A percentile compares a stretch with the other conserved stretches of the same genome.
Conservation (phyloP, 139 green algal genomes). For the Klebsormidium nitens region DNA sequence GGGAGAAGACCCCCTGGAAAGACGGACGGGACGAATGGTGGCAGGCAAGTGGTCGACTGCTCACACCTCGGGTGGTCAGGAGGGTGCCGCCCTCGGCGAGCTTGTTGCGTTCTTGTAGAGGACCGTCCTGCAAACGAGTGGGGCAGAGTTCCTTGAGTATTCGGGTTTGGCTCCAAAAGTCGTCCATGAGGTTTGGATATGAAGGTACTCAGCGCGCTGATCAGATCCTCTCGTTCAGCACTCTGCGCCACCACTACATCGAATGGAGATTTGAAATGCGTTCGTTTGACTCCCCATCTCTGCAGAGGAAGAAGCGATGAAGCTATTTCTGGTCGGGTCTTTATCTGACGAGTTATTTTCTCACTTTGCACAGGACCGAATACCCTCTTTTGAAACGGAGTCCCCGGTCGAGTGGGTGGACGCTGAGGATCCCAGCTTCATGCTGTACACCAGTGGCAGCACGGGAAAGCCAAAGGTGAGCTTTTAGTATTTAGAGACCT, state of each 20-base stretch:
- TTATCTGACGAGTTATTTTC: not conserved
- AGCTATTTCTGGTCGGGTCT: not conserved
- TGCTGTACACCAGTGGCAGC: slow-evolving; percentile 90
- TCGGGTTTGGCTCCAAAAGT: too few relatives aligned
- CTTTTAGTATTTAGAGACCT: too few relatives aligned
- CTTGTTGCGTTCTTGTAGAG: not conserved
- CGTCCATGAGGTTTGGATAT: too few relatives aligned
- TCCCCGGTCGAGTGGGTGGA: slow-evolving; percentile 47
- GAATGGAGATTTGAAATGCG: not conserved
- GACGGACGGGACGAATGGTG: slow-evolving; percentile 70
- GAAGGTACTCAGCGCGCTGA: too few relatives aligned
- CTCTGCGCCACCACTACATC: too few relatives aligned
- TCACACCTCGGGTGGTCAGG: not conserved
- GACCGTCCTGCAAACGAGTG: not conserved
- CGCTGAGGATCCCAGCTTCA: slow-evolving; percentile 75
- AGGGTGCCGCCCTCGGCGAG: slow-evolving; percentile 37
- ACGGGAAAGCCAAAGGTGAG: slow-evolving; percentile 90
- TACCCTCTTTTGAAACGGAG: not conserved
- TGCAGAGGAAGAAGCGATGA: too few relatives aligned
- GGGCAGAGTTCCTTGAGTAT: not conserved
- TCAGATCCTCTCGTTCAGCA: too few relatives aligned
- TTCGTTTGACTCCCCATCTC: not conserved
- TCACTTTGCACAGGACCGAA: not conserved
- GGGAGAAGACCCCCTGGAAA: slow-evolving; percentile 43
- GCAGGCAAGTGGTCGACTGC: slow-evolving; percentile 47